These are phyloP conservation scores for Whalleya microplaca DNA, from an alignment of 2,329 filamentous ascomycete species.

Conservation along the genomic window DNA sequence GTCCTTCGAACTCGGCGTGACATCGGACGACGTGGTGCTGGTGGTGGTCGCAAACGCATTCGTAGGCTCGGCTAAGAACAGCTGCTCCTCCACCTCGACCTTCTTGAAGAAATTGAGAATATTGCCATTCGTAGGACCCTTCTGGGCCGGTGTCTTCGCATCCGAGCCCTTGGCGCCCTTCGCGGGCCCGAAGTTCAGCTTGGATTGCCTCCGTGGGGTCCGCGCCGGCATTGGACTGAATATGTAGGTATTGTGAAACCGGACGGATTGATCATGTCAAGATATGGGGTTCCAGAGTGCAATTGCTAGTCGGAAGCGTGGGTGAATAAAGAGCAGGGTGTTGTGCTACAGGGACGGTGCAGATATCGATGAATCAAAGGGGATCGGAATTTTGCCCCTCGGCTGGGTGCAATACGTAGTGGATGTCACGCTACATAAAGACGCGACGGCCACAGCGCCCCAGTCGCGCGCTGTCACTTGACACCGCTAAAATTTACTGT, in stretches of 20 bases:
- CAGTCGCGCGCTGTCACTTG: constrained; percentile 34
- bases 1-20: constrained; percentile 27
- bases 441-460: constrained; percentile 26
- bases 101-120: constrained; percentile 80
- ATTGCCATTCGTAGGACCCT: constrained; percentile 59
- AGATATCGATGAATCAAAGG: constrained; percentile 6
- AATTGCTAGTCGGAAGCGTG: not conserved
- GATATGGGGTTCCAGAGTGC: not conserved
- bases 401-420: constrained; percentile 7
- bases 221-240: constrained; percentile 21
- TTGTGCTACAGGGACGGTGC: not conserved
- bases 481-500: constrained; percentile 1
- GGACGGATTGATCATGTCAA: constrained; percentile 6
- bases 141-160: constrained; percentile 32
- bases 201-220: constrained; percentile 33
- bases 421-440: constrained; percentile 20
- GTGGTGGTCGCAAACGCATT: constrained; percentile 33
- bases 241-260: not conserved
- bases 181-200: constrained; percentile 35
- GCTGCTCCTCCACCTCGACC: constrained; percentile 60
- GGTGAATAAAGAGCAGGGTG: not conserved
- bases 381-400: constrained; percentile 29
- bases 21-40: constrained; percentile 6
- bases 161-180: constrained; percentile 17
- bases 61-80: constrained; percentile 52